Conservation (phyloP, 2,329 filamentous ascomycete species). For the Cladosporium oxysporum region DNA sequence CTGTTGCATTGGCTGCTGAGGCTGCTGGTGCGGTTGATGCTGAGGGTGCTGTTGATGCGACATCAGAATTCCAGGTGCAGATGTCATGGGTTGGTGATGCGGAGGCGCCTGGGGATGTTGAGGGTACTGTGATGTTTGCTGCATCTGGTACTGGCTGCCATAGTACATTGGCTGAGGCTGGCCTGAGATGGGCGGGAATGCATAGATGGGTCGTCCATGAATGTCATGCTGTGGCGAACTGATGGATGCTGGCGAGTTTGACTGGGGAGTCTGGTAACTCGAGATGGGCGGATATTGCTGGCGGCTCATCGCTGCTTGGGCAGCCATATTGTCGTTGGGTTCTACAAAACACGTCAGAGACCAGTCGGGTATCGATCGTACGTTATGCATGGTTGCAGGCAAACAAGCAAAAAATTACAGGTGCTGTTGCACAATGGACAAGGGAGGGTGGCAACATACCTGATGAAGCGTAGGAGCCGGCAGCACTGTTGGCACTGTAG, state of each 20-base stretch:
- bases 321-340: slow-evolving; percentile 69
- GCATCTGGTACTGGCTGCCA: slow-evolving; percentile 50
- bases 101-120: slow-evolving; percentile 56
- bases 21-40: slow-evolving; percentile 43
- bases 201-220: slow-evolving; percentile 79
- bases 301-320: slow-evolving; percentile 64
- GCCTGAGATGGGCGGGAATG: slow-evolving; percentile 69
- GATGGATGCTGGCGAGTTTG: slow-evolving; percentile 90
- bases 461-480: slow-evolving; percentile 82
- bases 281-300: slow-evolving; percentile 75
- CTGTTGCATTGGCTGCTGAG: slow-evolving; percentile 24
- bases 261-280: slow-evolving; percentile 86
- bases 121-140: slow-evolving; percentile 57
- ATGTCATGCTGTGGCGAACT: slow-evolving; percentile 91
- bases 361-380: slow-evolving; percentile 20
- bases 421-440: slow-evolving; percentile 11
- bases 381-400: slow-evolving; percentile 11
- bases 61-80: slow-evolving; percentile 54
- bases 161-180: slow-evolving; percentile 79
- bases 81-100: slow-evolving; percentile 56
- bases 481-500: slow-evolving; percentile 79
- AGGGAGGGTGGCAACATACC: slow-evolving; percentile 57
- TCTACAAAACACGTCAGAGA: slow-evolving; percentile 52
- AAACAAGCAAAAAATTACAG: background rate
- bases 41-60: slow-evolving; percentile 49